These are phyloP conservation scores for Stylosanthes scabra DNA, from an alignment of 331 rosid genomes.

Conservation along the genomic window DNA sequence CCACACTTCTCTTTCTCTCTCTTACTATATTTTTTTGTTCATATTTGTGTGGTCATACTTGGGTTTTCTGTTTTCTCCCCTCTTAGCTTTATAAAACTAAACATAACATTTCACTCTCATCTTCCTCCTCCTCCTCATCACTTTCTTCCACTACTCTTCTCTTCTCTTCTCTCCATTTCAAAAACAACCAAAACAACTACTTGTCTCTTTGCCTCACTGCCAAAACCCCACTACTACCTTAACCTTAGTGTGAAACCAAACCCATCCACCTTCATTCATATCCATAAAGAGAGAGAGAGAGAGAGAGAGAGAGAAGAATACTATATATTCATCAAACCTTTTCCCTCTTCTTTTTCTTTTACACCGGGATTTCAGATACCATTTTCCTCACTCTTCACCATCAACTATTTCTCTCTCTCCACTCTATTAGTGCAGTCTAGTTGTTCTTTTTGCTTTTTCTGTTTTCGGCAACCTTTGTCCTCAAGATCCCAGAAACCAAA, in stretches of 20 bases:
- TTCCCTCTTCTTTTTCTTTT: conserved; percentile 1
- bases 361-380: conserved; percentile 17
- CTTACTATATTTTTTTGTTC: conserved; percentile 61
- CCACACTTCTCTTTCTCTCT: conserved; percentile 54
- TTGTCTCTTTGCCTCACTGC: conserved; percentile 87
- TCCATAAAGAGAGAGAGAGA: background rate
- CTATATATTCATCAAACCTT: conserved; percentile 9
- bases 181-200: conserved; percentile 39
- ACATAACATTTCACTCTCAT: conserved; percentile 3
- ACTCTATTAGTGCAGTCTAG: conserved; percentile 16
- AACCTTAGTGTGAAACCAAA: too few species aligned
- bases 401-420: conserved; percentile 3
- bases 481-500: conserved; percentile 32
- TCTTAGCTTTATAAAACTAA: conserved; percentile 46
- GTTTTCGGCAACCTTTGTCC: conserved; percentile 40
- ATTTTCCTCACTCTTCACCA: conserved; percentile 19
- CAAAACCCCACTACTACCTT: conserved; percentile 43
- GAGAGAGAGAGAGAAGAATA: conserved; percentile 8
- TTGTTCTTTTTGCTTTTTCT: conserved; percentile 30
- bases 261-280: background rate
- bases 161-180: conserved; percentile 55
- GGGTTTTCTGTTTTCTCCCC: conserved; percentile 66
- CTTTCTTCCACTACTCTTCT: conserved; percentile 40
- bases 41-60: conserved; percentile 71
- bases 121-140: conserved; percentile 50